Percentiles rank a stretch among this genome's conserved stretches.
Conservation (phyloP, 257 asterid genomes). For the Solanum gandarillasii region DNA sequence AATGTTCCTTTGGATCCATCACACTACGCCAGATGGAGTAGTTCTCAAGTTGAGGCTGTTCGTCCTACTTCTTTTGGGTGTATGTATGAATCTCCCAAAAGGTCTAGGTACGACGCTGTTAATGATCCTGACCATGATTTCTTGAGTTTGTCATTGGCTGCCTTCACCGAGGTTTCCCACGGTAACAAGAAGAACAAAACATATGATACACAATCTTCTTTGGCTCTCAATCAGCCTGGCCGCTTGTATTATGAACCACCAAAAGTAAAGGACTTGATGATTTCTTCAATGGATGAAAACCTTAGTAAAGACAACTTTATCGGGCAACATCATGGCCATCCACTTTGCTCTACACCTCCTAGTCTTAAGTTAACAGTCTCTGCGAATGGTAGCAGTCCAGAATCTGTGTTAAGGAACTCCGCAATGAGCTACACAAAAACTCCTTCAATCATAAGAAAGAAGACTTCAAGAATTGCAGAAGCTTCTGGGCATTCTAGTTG, state of each 20-base stretch:
- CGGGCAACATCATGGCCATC: constrained; percentile 1
- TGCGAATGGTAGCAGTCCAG: constrained; percentile 34
- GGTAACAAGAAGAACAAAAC: constrained; percentile 31
- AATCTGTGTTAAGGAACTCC: constrained; percentile 48
- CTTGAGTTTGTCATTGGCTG: constrained; percentile 40
- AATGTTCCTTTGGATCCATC: constrained; percentile 1
- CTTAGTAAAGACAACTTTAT: not conserved
- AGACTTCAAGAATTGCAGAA: constrained; percentile 4
- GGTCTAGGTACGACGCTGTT: constrained; percentile 18
- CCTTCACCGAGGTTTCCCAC: constrained; percentile 16
- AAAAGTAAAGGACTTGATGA: constrained; percentile 10
- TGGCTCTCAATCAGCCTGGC: constrained; percentile 15
- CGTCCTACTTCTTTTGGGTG: constrained; percentile 10
- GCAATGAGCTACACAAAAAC: constrained; percentile 54
- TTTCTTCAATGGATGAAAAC: constrained; percentile 4
- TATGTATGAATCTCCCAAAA: constrained; percentile 30
- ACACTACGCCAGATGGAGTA: not conserved
- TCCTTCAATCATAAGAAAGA: constrained; percentile 66
- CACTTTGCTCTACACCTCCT: constrained; percentile 16
- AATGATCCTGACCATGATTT: constrained; percentile 26
- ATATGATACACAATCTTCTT: constrained; percentile 12
- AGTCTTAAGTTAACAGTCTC: constrained; percentile 22
- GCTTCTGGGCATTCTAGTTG: constrained; percentile 8
- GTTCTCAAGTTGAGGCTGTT: constrained; percentile 7
- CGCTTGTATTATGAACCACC: constrained; percentile 27